Conservation (phyloP, 306 rosid species). For the Lithocarpus polystachyus region DNA sequence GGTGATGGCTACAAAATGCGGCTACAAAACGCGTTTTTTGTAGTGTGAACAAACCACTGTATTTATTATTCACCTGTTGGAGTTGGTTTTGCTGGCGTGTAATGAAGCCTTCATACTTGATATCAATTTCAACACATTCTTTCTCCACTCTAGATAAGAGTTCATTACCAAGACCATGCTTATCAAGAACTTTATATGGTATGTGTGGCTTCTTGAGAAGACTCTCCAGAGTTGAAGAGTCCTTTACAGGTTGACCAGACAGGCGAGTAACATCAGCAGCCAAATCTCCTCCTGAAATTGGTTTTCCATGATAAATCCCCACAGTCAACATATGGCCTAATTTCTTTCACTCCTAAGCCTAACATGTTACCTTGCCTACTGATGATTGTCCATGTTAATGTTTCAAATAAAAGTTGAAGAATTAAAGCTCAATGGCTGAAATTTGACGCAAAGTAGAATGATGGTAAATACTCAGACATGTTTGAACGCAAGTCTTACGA, state of each 20-base stretch:
- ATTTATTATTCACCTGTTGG: conserved; percentile 61
- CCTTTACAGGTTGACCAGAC: conserved; percentile 86
- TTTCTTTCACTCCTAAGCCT: not conserved
- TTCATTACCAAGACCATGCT: conserved; percentile 77
- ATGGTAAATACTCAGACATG: not conserved
- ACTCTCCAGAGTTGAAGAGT: conserved; percentile 80
- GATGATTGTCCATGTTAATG: not conserved
- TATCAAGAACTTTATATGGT: conserved; percentile 67
- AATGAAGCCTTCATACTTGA: conserved; percentile 96
- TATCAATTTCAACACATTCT: conserved; percentile 88
- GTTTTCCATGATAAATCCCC: not conserved
- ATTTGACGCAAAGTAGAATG: not conserved
- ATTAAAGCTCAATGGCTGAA: not conserved
- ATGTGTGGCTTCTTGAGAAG: conserved; percentile 97
- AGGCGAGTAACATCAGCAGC: conserved; percentile 59
- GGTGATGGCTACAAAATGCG: no score
- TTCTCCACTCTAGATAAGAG: conserved; percentile 68
- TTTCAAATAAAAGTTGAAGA: not conserved
- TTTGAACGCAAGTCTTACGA: not conserved
- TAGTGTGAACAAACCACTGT: not conserved
- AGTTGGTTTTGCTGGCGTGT: conserved; percentile 86
- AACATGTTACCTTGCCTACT: no score
- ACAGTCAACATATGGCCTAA: not conserved
- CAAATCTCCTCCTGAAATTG: conserved; percentile 70
- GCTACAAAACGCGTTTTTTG: no score